Evolutionary conservation across 352 stramenopile genomes (phyloP), one percentile per base, ranked within the genome.

Genomic region (Phytophthora multivora): DNA sequence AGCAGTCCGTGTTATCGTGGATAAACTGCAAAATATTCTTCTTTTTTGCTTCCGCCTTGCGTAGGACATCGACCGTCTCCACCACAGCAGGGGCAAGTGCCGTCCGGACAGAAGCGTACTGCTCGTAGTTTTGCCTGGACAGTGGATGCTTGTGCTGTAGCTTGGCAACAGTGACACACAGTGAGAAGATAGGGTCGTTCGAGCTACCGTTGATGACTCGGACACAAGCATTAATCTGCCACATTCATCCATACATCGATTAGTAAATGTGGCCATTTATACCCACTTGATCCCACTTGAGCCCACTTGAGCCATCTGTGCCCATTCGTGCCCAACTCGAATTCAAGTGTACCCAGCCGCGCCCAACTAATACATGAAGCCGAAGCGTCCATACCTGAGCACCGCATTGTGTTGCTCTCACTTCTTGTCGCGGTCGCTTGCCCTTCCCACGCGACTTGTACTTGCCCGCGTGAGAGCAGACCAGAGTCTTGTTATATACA

Each of bases 381-480:
- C 3, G 0, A 47, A 18, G 21, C 21, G 21, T 23, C 2, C 41
- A 45, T 53, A 48, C 53, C 42, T 61, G 19, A 9, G 21, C 31
- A 10, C 12, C 31, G 15, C 53, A 61, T 33, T 57, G 10, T 12
- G 46, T 12, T 4, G 49, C 31, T 16, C 59, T 38, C 19, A 51
- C 55, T 21, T 55, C 16, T 7, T 56, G 42, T 1, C 35, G n/a
- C 59, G 51, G 51, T 8, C 59, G 8, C 21, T 66, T 56, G n/a
- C 1, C 51, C 50, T 55, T 66, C 3, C 51, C 35, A 6, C 36
- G 50, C 26, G 43, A 10, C 18, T 61, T 52, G 51, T 61, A 61
- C 25, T 60, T 46, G 1, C 50, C 51, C 9, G 35, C 35, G n/a
- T 66, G 42, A 0, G 50, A 61, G 31, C 58, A 66, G 9, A 61